Conservation (phyloP, 345 rosid species). For the Erodium maritimum region DNA sequence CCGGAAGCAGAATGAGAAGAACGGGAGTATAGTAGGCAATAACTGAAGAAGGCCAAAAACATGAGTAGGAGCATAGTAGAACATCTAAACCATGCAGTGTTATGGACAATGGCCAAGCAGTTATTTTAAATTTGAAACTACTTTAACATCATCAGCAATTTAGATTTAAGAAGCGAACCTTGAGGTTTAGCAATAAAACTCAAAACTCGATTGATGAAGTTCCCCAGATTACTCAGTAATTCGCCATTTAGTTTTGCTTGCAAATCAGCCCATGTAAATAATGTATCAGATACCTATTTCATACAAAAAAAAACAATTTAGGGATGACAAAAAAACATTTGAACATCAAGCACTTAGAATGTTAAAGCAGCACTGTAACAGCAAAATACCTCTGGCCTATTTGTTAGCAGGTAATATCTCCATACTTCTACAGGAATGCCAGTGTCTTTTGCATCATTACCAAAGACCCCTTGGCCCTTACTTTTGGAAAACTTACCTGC, state of each 20-base stretch:
- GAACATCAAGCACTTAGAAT: too few species aligned
- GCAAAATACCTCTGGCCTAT: constrained; percentile 79
- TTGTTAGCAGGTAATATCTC: constrained; percentile 91
- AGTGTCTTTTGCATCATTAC: constrained; percentile 93
- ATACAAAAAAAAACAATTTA: not conserved
- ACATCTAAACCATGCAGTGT: too few species aligned
- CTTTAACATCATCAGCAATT: too few species aligned
- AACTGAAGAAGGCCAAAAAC: too few species aligned
- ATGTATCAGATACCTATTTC: constrained; percentile 45
- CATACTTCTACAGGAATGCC: constrained; percentile 90
- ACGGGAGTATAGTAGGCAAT: too few species aligned
- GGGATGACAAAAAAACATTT: too few species aligned
- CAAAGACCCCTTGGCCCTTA: constrained; percentile 93
- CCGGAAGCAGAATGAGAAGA: too few species aligned
- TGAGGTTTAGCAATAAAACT: constrained; percentile 53
- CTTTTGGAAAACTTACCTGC: constrained; percentile 97
- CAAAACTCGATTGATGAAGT: constrained; percentile 54
- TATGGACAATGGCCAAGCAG: too few species aligned
- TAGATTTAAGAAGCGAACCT: constrained; percentile 24
- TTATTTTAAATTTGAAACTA: too few species aligned
- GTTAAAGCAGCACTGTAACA: too few species aligned
- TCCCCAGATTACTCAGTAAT: constrained; percentile 52
- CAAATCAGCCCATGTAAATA: constrained; percentile 52
- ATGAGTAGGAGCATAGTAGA: too few species aligned
- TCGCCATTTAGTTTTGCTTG: constrained; percentile 57